Percentiles rank a stretch among this genome's conserved stretches.
phyloP scores from a whole-genome alignment of 345 rosid genomes.

The Eucalyptus paniculata region DNA sequence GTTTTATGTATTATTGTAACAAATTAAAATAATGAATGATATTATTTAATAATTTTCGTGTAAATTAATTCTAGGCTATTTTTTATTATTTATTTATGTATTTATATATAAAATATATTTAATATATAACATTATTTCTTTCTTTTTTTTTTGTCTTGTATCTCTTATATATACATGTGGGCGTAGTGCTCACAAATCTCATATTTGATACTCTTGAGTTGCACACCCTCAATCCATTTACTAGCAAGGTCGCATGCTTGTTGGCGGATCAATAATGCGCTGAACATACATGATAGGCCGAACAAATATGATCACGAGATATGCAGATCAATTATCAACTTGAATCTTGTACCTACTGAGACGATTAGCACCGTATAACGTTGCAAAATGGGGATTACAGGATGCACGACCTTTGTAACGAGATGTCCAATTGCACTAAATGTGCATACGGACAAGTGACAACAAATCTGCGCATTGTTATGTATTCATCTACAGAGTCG shows the following conservation, averaged over 20 bases:
- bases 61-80: too few relatives aligned
- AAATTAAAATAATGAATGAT: too few relatives aligned
- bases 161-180: neutral
- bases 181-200: rapidly evolving
- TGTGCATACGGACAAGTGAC: neutral
- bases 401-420: neutral
- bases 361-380: rapidly evolving
- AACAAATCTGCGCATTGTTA: neutral
- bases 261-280: neutral
- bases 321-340: neutral
- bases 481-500: neutral
- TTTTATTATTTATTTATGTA: too few relatives aligned
- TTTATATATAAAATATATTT: too few relatives aligned
- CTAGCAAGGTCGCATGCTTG: rapidly evolving
- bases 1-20: too few relatives aligned
- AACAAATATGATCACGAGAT: neutral
- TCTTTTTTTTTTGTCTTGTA: too few relatives aligned
- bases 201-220: rapidly evolving
- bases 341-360: rapidly evolving
- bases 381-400: neutral
- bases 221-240: neutral
- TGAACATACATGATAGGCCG: neutral
- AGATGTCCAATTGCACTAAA: neutral
- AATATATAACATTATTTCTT: neutral
- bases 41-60: too few relatives aligned